These are phyloP conservation scores for Penicillium sp. DNA, from an alignment of 2,329 filamentous ascomycete species.

Conservation along the genomic window DNA sequence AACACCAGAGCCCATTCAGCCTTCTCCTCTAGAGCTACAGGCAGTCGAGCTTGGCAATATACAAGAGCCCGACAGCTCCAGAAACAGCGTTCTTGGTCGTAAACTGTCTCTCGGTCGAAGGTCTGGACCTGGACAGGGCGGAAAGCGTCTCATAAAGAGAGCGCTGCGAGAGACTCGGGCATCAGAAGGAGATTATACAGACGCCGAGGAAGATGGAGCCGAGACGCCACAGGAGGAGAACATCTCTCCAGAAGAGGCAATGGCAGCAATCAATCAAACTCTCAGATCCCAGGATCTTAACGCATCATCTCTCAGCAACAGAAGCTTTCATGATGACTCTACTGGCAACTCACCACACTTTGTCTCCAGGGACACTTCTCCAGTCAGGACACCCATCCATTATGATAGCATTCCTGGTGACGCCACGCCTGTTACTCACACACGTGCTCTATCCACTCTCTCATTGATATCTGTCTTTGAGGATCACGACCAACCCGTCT, in stretches of 20 bases:
- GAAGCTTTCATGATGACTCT: not conserved
- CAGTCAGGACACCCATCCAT: not conserved
- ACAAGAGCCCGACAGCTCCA: constrained; percentile 35
- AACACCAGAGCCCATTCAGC: not conserved
- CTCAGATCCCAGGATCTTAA: constrained; percentile 16
- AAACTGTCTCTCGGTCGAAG: constrained; percentile 46
- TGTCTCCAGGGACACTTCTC: not conserved
- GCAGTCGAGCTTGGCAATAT: constrained; percentile 30
- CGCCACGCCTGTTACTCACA: constrained; percentile 24
- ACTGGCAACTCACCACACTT: not conserved
- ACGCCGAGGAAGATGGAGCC: constrained; percentile 36
- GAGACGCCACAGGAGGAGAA: constrained; percentile 44
- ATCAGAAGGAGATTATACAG: constrained; percentile 13
- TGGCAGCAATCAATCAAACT: constrained; percentile 34
- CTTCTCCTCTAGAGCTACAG: not conserved
- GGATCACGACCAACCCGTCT: constrained; percentile 62
- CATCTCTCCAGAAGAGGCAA: constrained; percentile 35
- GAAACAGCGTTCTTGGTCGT: constrained; percentile 36
- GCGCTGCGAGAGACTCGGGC: constrained; percentile 16
- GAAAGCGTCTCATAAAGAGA: constrained; percentile 22
- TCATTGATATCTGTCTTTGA: constrained; percentile 58
- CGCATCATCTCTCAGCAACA: not conserved
- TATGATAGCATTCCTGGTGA: not conserved
- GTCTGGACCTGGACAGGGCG: constrained; percentile 44
- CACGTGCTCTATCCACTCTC: constrained; percentile 48